phyloP scores from a whole-genome alignment of 495 filamentous ascomycete species.

The Copromyces sp. region DNA sequence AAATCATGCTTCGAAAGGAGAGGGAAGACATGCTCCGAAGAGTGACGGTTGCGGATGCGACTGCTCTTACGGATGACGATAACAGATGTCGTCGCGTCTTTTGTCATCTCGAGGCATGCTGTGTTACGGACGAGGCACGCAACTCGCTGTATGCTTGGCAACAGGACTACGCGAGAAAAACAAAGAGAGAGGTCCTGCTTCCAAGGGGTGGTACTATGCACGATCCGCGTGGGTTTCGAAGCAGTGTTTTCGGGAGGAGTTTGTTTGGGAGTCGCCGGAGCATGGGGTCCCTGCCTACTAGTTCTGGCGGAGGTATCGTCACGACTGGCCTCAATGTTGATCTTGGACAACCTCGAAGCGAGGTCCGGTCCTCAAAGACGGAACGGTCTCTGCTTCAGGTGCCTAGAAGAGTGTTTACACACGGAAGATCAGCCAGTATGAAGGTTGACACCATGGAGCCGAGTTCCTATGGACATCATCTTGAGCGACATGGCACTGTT shows the following conservation, averaged over 20 bases:
- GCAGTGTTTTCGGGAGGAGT: background rate
- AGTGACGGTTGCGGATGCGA: background rate
- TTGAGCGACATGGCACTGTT: background rate
- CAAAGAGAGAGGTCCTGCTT: constrained; percentile 14
- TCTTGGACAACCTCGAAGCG: background rate
- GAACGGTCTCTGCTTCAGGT: background rate
- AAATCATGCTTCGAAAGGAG: background rate
- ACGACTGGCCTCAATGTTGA: background rate
- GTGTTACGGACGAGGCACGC: constrained; percentile 39
- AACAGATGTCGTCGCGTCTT: constrained; percentile 38
- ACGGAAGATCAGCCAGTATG: background rate
- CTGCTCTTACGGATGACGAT: constrained; percentile 27
- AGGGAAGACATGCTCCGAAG: background rate
- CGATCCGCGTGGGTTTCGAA: background rate
- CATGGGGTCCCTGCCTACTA: background rate
- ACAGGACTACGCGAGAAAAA: constrained; percentile 29
- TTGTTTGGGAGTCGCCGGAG: background rate
- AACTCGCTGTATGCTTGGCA: constrained; percentile 38
- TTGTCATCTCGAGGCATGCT: constrained; percentile 34
- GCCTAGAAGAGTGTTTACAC: background rate
- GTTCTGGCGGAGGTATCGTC: background rate
- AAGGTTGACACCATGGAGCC: background rate
- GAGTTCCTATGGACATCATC: background rate
- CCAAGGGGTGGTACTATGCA: constrained; percentile 26
- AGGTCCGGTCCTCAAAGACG: background rate